A percentile compares a stretch with the other conserved stretches of the same genome.
phyloP scores from a whole-genome alignment of 2,329 filamentous ascomycete genomes.

The Sporothrix schenckii region DNA sequence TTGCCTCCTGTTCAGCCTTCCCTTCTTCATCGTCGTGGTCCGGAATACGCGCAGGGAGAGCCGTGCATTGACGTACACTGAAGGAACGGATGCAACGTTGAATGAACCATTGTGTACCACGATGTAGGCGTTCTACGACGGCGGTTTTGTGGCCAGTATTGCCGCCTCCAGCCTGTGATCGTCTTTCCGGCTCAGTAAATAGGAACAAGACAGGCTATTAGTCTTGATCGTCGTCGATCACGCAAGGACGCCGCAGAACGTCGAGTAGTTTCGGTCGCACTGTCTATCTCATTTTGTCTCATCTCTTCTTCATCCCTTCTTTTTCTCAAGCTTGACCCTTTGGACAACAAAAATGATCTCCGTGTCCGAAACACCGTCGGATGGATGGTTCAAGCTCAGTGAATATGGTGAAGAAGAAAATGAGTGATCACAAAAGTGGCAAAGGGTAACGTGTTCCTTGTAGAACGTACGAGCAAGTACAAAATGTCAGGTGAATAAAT shows the following conservation, averaged over 20 bases:
- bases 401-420: background rate
- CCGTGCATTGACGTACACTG: background rate
- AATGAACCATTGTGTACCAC: background rate
- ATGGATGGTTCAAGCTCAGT: background rate
- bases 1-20: background rate
- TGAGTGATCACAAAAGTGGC: background rate
- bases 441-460: too few relatives aligned
- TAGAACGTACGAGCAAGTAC: too few relatives aligned
- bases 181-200: background rate
- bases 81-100: background rate
- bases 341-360: background rate
- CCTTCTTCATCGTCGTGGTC: background rate
- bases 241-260: background rate
- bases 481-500: too few relatives aligned
- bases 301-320: background rate
- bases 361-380: background rate
- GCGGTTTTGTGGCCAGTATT: too few relatives aligned
- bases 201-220: background rate
- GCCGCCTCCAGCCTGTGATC: constrained; percentile 3
- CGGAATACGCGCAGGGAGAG: background rate
- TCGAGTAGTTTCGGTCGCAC: too few relatives aligned
- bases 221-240: constrained; percentile 19
- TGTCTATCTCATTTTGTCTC: background rate
- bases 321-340: background rate
- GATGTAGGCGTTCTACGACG: too few relatives aligned